Evolutionary conservation across 768 basidiomycete genomes (phyloP).

Genomic region (Kwoniella dejecticola): DNA sequence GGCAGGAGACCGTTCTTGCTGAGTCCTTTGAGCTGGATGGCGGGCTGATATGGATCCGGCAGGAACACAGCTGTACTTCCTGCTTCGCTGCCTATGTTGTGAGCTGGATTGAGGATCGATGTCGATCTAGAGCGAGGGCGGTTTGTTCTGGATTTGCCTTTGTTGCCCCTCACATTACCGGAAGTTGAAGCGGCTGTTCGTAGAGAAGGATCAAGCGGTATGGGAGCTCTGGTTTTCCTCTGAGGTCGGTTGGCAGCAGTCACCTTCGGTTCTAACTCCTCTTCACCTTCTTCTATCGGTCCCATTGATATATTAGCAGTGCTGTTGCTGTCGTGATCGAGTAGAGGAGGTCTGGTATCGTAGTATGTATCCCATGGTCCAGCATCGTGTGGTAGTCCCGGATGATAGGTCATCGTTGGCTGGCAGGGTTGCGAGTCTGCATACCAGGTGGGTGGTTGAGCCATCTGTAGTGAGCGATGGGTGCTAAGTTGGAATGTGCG

Average conservation of each 20-base stretch:
- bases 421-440: background rate
- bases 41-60: conserved; percentile 16
- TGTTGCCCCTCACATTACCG: conserved; percentile 7
- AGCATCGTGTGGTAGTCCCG: background rate
- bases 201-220: background rate
- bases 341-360: background rate
- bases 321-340: background rate
- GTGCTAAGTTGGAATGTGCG: too few species aligned
- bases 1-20: conserved; percentile 26
- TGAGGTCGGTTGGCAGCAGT: background rate
- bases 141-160: conserved; percentile 1
- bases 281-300: conserved; percentile 6
- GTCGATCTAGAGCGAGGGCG: background rate
- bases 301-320: background rate
- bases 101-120: background rate
- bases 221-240: background rate
- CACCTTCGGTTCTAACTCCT: background rate
- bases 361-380: background rate
- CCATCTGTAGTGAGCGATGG: background rate
- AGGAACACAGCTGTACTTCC: conserved; percentile 15
- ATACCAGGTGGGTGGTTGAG: background rate
- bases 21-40: conserved; percentile 21
- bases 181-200: background rate
- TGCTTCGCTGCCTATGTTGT: background rate
- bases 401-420: conserved; percentile 12